Percentiles rank a stretch among this genome's conserved stretches.
phyloP scores from a whole-genome alignment of 148 eudicot genomes.

The Dianthus caryophyllus region DNA sequence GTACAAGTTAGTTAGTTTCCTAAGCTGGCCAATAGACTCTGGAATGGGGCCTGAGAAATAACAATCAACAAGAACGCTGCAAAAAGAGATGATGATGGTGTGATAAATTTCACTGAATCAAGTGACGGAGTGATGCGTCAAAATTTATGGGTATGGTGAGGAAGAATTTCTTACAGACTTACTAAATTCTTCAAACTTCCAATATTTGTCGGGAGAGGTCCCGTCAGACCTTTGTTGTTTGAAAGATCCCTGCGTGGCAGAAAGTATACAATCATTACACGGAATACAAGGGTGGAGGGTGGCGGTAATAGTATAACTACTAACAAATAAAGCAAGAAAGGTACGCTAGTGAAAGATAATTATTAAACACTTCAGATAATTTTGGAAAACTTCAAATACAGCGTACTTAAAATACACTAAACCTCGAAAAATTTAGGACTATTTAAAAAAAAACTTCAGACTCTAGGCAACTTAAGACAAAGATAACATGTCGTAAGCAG shows the following conservation, averaged over 20 bases:
- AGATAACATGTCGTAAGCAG: too few species aligned
- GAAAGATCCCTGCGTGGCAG: conserved; percentile 27
- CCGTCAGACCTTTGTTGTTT: conserved; percentile 29
- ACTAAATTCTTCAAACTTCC: conserved; percentile 30
- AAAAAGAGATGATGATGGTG: conserved; percentile 3
- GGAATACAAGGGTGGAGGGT: neutral
- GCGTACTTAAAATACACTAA: too few species aligned
- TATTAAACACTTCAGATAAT: too few species aligned
- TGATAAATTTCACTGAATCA: neutral
- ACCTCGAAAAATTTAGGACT: too few species aligned
- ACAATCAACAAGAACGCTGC: conserved; percentile 30
- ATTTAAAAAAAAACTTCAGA: too few species aligned
- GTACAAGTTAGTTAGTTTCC: conserved; percentile 25
- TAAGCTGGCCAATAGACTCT: conserved; percentile 27
- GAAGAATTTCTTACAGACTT: conserved; percentile 19
- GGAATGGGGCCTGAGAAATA: conserved; percentile 31
- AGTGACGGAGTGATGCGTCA: conserved; percentile 2
- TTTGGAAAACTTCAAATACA: too few species aligned
- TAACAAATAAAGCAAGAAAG: too few species aligned
- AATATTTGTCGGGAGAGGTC: conserved; percentile 28
- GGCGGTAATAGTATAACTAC: neutral
- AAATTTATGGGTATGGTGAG: neutral
- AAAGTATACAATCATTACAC: conserved; percentile 9
- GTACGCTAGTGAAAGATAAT: too few species aligned
- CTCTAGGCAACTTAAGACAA: too few species aligned